Percentiles rank a stretch among this genome's conserved stretches.
These are phyloP conservation scores for Penicillium concentricum DNA, from an alignment of 2,329 filamentous ascomycete species.

Conservation along the genomic window DNA sequence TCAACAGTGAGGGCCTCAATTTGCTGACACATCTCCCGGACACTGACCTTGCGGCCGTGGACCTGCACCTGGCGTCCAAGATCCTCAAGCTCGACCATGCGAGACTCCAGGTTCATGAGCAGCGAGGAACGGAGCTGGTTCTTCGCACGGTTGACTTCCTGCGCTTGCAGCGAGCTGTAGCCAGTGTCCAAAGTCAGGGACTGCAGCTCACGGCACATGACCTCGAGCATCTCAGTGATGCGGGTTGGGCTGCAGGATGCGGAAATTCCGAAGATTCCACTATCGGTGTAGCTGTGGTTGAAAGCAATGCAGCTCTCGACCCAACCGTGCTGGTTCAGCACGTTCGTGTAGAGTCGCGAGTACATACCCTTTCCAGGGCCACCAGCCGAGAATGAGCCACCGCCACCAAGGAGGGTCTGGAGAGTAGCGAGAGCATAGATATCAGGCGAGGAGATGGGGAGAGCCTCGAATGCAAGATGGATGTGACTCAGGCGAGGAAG, in stretches of 20 bases:
- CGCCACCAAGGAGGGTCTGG: constrained; percentile 92
- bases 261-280: constrained; percentile 90
- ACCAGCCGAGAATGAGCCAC: constrained; percentile 93
- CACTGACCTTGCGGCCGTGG: constrained; percentile 88
- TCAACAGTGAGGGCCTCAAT: constrained; percentile 79
- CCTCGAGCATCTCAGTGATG: constrained; percentile 82
- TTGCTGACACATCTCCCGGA: constrained; percentile 85
- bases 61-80: constrained; percentile 93
- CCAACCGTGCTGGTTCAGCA: constrained; percentile 96
- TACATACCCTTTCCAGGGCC: constrained; percentile 99
- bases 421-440: constrained; percentile 96
- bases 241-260: constrained; percentile 78
- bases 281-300: constrained; percentile 97
- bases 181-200: constrained; percentile 74
- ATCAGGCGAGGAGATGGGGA: constrained; percentile 84
- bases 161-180: constrained; percentile 67
- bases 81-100: constrained; percentile 98
- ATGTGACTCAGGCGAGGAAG: constrained; percentile 84
- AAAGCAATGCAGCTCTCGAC: constrained; percentile 94
- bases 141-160: constrained; percentile 89
- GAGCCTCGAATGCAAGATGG: constrained; percentile 91
- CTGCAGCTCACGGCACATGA: constrained; percentile 88
- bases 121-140: constrained; percentile 89
- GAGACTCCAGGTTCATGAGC: constrained; percentile 94
- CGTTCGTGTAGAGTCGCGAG: constrained; percentile 93